Conservation (phyloP, 2,329 filamentous ascomycete genomes). For the Grosmannia huntii region DNA sequence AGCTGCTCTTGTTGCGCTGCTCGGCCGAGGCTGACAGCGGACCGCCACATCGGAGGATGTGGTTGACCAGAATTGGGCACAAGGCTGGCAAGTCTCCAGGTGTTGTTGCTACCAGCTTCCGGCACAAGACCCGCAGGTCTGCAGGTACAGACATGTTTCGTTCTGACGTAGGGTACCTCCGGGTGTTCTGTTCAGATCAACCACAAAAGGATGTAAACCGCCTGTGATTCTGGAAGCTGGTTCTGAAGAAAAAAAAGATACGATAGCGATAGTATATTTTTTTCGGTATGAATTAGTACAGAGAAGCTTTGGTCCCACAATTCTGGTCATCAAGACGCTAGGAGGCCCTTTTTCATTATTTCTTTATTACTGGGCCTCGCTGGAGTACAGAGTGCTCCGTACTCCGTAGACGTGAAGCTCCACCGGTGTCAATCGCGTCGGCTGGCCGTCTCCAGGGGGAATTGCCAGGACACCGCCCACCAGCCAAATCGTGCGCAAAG, state of each 20-base stretch:
- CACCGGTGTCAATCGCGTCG: too few species aligned
- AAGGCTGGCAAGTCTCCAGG: constrained; percentile 62
- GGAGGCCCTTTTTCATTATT: background rate
- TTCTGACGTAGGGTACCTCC: too few species aligned
- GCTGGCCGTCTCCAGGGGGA: too few species aligned
- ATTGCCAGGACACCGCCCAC: too few species aligned
- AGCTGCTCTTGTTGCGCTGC: constrained; percentile 44
- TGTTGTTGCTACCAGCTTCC: constrained; percentile 58
- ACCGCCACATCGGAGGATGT: constrained; percentile 42
- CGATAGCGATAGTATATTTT: background rate
- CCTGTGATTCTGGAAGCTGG: too few species aligned
- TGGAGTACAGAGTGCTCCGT: too few species aligned
- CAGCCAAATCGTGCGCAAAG: background rate
- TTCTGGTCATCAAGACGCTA: background rate
- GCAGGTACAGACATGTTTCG: constrained; percentile 29
- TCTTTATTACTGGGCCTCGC: background rate
- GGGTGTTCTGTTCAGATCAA: too few species aligned
- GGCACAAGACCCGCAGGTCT: constrained; percentile 52
- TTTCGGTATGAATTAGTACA: background rate
- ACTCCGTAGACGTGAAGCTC: too few species aligned
- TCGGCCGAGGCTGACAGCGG: constrained; percentile 49
- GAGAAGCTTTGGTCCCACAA: too few species aligned
- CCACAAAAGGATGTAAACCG: too few species aligned
- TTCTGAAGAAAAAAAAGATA: background rate
- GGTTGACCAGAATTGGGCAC: constrained; percentile 53